Base-by-base conservation (phyloP, 228 moss, liverwort and hornwort species). In the Sphagnum fallax region DNA sequence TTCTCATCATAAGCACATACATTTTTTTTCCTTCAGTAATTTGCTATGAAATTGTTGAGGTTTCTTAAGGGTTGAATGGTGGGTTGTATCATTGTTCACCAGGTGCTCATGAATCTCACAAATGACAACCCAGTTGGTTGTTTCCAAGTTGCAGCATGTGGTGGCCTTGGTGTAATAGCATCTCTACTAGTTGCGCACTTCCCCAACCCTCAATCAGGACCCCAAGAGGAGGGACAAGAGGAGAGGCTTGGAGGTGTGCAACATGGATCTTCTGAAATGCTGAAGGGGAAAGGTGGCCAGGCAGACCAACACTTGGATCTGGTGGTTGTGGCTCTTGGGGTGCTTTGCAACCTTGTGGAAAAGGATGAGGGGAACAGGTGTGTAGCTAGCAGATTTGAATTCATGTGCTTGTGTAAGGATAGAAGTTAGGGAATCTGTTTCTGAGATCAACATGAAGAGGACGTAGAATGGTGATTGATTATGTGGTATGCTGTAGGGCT, bases 91-190 rank as follows among this genome's bases (percentile, higher is more conserved):
- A 55, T 53, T 32, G 32, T 32, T 32, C 32, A 32, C 32, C 83
- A 98, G 98, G 98, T 98, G 52, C 86, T 98, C 49, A 98, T 98
- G 91, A 98, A 98, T 81, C 89, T 98, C 18, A 98, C 98, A 59
- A 93, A 98, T 75, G 90, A 92, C 65, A 98, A 98, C 78, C 83
- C 98, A 75, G 81, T 90, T 70, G 98, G 98, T 66, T 98, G 98
- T 81, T 80, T 82, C 59, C 98, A 98, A 93, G 98, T 98, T 58
- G 98, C 93, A 75, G 77, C 73, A 64, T 92, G 80, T 66, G 93
- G 90, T 73, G 98, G 98, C 58, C 76, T 98, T 60, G 83, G 87
- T 72, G 75, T 92, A 73, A 74, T 94, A 69, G 92, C 98, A 16
- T 86, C 87, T 16, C 80, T 98, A 62, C 82, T 98, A 61, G 88